Base-by-base conservation (phyloP, 1,284 basidiomycete species). In the Gomphus bonarii region DNA sequence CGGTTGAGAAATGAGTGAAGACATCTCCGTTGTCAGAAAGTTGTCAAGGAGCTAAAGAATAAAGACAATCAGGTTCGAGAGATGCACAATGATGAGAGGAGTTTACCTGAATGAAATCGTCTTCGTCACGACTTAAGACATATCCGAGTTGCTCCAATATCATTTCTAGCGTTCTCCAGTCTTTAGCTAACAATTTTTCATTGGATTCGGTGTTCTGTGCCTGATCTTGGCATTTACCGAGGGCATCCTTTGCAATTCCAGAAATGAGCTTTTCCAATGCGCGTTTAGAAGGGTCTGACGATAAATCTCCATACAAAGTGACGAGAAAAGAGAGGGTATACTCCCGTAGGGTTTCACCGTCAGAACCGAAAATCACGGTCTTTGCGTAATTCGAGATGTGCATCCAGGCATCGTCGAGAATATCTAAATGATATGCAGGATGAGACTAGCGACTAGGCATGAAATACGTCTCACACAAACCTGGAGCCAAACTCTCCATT, bases 31-130 rank as follows among this genome's bases (percentile, higher is more conserved):
- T 2, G 63, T 60, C 14, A 80, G 65, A 6, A 78, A 66, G 1
- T 62, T 61, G 59, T 85, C 80, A n/a, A 80, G 65, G 20, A 68
- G 67, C 80, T 82, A 50, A 3, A 54, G 30, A 16, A 28, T 25
- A 33, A 46, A 52, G 25, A 43, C 28, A 9, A 44, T 40, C 38
- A 38, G 22, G n/a, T 12, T 31, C 33, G 22, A 52, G 38, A 28
- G 6, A 22, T 30, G 25, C 12, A 18, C 18, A 12, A 53, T 7
- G 18, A 40, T 8, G n/a, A 28, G 14, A 12, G 12, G 16, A 12
- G 63, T 70, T 42, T 59, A 81, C 79, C 64, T 70, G 60, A 12
- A 73, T 62, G 47, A 79, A 69, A 12, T 63, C 62, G 3, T 38
- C 59, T 3, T 40, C 59, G 46, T 79, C 70, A 2, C 65, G 58